These are phyloP conservation scores for Pseudoscleropodium purum DNA, from an alignment of 225 moss, liverwort and hornwort species.

Conservation along the genomic window DNA sequence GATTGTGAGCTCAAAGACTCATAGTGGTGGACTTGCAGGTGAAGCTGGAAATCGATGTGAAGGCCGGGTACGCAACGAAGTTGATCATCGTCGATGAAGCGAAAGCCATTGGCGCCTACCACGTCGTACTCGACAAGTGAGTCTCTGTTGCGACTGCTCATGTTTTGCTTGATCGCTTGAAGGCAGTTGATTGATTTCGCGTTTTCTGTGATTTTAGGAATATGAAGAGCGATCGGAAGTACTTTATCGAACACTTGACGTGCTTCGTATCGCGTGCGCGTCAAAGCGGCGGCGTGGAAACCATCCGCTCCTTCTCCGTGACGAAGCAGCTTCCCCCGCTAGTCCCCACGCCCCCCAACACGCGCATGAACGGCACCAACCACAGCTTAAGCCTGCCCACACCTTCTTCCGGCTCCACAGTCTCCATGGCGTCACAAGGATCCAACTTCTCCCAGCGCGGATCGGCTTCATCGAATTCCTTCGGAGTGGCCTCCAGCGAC, in stretches of 20 bases:
- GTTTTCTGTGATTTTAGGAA: background rate
- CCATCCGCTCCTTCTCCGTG: constrained; percentile 41
- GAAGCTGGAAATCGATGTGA: constrained; percentile 33
- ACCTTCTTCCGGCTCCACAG: background rate
- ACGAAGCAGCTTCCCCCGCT: constrained; percentile 40
- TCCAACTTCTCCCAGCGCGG: constrained; percentile 11
- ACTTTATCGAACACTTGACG: constrained; percentile 42
- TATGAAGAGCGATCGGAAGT: constrained; percentile 39
- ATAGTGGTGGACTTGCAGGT: constrained; percentile 1
- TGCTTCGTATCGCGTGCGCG: constrained; percentile 41
- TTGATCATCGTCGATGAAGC: constrained; percentile 37
- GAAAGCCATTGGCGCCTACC: constrained; percentile 31
- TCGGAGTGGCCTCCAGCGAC: constrained; percentile 15
- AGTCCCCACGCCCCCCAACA: constrained; percentile 21
- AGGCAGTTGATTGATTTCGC: background rate
- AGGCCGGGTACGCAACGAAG: constrained; percentile 17
- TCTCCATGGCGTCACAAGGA: constrained; percentile 1
- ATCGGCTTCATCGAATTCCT: constrained; percentile 7
- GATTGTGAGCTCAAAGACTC: background rate
- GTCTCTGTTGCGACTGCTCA: background rate
- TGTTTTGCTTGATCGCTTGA: background rate
- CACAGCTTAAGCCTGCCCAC: background rate
- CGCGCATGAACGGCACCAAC: background rate
- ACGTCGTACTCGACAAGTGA: constrained; percentile 45
- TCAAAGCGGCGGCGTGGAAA: constrained; percentile 40